Percentiles rank a stretch among this genome's conserved stretches.
Conservation (phyloP, 805 yeast genomes). For the Hanseniaspora occidentalis region DNA sequence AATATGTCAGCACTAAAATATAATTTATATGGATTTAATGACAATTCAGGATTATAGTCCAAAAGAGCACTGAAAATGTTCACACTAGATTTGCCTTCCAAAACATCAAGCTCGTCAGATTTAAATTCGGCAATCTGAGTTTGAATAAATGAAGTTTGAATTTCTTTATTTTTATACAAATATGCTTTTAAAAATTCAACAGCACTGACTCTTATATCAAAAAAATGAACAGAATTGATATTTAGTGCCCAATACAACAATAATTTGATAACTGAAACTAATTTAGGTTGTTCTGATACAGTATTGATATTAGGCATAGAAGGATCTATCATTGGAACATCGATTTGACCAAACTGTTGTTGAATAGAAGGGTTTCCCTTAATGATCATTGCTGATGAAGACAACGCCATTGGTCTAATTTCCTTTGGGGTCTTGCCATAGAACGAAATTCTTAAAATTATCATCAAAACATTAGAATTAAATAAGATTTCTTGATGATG, state of each 20-base stretch:
- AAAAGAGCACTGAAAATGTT: constrained; percentile 61
- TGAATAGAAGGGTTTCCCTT: constrained; percentile 57
- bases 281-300: constrained; percentile 3
- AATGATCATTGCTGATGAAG: constrained; percentile 69
- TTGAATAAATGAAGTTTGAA: constrained; percentile 47
- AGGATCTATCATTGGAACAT: constrained; percentile 87
- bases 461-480: constrained; percentile 46
- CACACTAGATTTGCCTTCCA: constrained; percentile 25
- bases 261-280: constrained; percentile 62
- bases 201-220: constrained; percentile 71
- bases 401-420: constrained; percentile 55
- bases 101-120: constrained; percentile 4
- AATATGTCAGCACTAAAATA: constrained; percentile 74
- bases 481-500: constrained; percentile 50
- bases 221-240: constrained; percentile 71
- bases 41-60: constrained; percentile 60
- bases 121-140: constrained; percentile 47
- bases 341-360: constrained; percentile 59
- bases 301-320: constrained; percentile 30
- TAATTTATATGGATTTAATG: constrained; percentile 71
- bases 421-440: constrained; percentile 48
- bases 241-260: constrained; percentile 72
- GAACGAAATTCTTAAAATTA: constrained; percentile 60
- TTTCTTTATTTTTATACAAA: constrained; percentile 48
- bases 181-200: constrained; percentile 53